Evolutionary conservation across 2,329 filamentous ascomycete genomes (phyloP), one percentile per base, ranked within the genome.

Genomic region (Daldinia sp.): DNA sequence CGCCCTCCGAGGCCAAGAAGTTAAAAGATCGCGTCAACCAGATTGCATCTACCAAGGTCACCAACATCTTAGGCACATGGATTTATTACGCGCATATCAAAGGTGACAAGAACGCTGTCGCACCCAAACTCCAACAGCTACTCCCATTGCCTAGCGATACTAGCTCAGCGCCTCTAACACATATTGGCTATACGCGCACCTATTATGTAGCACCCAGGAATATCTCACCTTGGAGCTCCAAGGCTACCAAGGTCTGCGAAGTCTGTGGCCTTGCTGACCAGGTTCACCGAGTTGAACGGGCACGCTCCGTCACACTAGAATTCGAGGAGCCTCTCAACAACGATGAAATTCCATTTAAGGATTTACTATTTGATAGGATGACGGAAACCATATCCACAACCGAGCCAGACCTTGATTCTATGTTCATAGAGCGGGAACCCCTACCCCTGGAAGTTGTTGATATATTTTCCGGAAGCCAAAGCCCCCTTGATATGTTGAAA

Each of bases 191-290:
- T 58, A 56, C 79, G 15, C 74, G 76, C 42, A 75, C 72, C 42
- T 75, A 76, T 69, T 85, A 87, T 66, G 82, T 85, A 60, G 30
- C 59, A 35, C 68, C 69, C 51, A 69, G 67, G 33, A 66, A 67
- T 26, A 65, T 97, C 73, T 98, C 94, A 44, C 96, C 96, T 78
- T 99, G 96, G 96, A 98, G 94, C 81, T 97, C 94, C 63, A 94
- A 98, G 81, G 95, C 94, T 30, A 97, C 95, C 53, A 95, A 90
- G 78, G 98, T 98, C 79, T 92, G 95, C 60, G 90, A 96, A 73
- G 95, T 98, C 35, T 98, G 95, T 78, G 94, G 93, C 28, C 84
- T 98, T 67, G 88, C 90, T 74, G 83, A 87, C 46, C 81, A 88
- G 60, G 86, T 92, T 33, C 87, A 90, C 77, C 90, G 95, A 65